Conservation (phyloP, 257 asterid genomes). For the Salvia miltiorrhiza region DNA sequence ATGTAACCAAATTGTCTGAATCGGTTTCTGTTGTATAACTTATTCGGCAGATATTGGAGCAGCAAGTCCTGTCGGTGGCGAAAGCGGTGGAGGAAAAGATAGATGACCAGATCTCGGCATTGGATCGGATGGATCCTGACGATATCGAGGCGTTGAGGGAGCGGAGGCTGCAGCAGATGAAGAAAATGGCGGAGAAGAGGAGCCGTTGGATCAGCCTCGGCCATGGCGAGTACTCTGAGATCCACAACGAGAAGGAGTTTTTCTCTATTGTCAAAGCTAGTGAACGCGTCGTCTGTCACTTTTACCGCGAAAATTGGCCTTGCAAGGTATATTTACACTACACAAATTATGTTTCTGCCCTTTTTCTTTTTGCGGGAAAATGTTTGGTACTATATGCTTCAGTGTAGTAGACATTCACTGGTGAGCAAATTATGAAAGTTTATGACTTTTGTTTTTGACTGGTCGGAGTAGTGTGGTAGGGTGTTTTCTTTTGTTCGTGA, state of each 20-base stretch:
- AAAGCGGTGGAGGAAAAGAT: slow-evolving; percentile 96
- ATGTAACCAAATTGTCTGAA: not conserved
- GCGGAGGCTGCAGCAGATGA: slow-evolving; percentile 94
- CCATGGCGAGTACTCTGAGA: slow-evolving; percentile 94
- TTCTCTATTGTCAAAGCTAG: slow-evolving; percentile 90
- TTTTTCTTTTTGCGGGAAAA: not conserved
- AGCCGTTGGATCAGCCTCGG: slow-evolving; percentile 89
- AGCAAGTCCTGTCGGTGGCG: slow-evolving; percentile 88
- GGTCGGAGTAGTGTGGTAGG: not conserved
- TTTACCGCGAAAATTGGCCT: slow-evolving; percentile 99
- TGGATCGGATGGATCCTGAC: slow-evolving; percentile 79
- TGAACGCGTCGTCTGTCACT: slow-evolving; percentile 96
- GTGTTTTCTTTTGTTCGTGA: not conserved
- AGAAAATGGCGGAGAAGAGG: slow-evolving; percentile 95
- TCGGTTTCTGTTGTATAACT: not conserved
- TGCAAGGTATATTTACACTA: slow-evolving; percentile 64
- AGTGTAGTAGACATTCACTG: not conserved
- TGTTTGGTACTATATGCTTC: not conserved
- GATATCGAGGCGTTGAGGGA: slow-evolving; percentile 86
- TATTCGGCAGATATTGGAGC: slow-evolving; percentile 62
- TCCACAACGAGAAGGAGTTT: slow-evolving; percentile 84
- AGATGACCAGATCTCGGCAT: slow-evolving; percentile 81
- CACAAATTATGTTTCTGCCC: not conserved
- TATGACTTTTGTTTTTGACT: not conserved
- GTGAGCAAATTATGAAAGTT: slow-evolving; percentile 1